Evolutionary conservation across 768 basidiomycete species (phyloP).

Genomic region (Sarcomyxa edulis): DNA sequence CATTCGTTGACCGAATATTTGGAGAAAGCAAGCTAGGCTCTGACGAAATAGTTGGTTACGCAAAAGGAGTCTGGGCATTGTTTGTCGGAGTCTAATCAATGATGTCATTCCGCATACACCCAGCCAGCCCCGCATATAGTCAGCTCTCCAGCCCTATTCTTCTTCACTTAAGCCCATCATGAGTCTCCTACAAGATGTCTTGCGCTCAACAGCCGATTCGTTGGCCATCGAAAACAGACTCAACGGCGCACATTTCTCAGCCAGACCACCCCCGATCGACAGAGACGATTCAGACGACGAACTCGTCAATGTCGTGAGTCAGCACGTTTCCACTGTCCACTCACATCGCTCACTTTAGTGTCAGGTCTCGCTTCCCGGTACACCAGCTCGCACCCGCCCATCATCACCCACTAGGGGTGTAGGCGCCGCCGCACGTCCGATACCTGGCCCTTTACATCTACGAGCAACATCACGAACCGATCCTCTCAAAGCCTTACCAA

Average conservation of each 20-base stretch:
- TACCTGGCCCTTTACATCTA: constrained; percentile 43
- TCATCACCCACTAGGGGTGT: constrained; percentile 31
- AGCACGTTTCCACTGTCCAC: not conserved
- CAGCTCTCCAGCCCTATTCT: too few relatives aligned
- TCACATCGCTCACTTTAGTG: constrained; percentile 7
- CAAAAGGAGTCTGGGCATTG: constrained; percentile 77
- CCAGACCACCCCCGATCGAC: too few relatives aligned
- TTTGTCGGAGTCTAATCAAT: constrained; percentile 61
- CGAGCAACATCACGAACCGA: constrained; percentile 36
- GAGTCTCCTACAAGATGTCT: constrained; percentile 69
- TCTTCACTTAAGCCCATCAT: too few relatives aligned
- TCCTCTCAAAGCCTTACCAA: constrained; percentile 68
- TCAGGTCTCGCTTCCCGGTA: constrained; percentile 67
- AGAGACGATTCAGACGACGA: constrained; percentile 59
- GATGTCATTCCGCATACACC: too few relatives aligned
- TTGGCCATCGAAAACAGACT: constrained; percentile 24
- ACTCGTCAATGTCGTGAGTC: constrained; percentile 65
- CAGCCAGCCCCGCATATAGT: too few relatives aligned
- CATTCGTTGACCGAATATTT: constrained; percentile 90
- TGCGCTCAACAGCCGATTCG: constrained; percentile 44
- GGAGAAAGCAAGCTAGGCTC: constrained; percentile 91
- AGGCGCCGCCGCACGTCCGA: constrained; percentile 40
- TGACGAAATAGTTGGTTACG: constrained; percentile 83
- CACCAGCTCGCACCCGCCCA: constrained; percentile 61
- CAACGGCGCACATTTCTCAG: constrained; percentile 11